These are phyloP conservation scores for Gonapodya prolifera DNA, from an alignment of 192 early-diverging fungal genomes.

Conservation along the genomic window DNA sequence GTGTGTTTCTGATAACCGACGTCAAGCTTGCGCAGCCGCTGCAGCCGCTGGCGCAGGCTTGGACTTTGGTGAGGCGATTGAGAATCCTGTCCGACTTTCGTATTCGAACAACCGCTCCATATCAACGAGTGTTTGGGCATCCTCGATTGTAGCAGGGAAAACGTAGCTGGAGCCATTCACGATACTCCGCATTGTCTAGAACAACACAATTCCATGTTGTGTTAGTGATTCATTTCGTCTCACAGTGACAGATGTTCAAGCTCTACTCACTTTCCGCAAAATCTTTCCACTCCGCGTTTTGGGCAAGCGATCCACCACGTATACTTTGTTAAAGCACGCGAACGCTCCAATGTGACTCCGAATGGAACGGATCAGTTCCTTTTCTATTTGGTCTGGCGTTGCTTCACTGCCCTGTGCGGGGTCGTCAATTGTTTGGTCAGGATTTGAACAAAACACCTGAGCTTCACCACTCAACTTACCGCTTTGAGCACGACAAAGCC, in stretches of 20 bases:
- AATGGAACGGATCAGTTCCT: constrained; percentile 45
- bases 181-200: not conserved
- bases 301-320: constrained; percentile 58
- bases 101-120: not conserved
- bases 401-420: not conserved
- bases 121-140: not conserved
- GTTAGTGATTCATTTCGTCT: too few species aligned
- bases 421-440: too few species aligned
- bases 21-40: too few species aligned
- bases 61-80: not conserved
- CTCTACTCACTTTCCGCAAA: not conserved
- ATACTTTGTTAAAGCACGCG: constrained; percentile 59
- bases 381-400: constrained; percentile 9
- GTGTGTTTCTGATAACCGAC: too few species aligned
- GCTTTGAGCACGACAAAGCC: constrained; percentile 40
- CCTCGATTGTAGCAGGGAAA: not conserved
- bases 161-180: not conserved
- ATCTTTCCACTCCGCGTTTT: constrained; percentile 78
- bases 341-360: constrained; percentile 64
- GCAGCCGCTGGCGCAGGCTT: not conserved
- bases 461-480: too few species aligned
- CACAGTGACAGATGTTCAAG: too few species aligned
- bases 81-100: not conserved
- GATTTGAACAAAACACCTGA: too few species aligned
- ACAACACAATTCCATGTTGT: too few species aligned